phyloP scores from a whole-genome alignment of 1,284 basidiomycete genomes.

The Volvariella surrecta region DNA sequence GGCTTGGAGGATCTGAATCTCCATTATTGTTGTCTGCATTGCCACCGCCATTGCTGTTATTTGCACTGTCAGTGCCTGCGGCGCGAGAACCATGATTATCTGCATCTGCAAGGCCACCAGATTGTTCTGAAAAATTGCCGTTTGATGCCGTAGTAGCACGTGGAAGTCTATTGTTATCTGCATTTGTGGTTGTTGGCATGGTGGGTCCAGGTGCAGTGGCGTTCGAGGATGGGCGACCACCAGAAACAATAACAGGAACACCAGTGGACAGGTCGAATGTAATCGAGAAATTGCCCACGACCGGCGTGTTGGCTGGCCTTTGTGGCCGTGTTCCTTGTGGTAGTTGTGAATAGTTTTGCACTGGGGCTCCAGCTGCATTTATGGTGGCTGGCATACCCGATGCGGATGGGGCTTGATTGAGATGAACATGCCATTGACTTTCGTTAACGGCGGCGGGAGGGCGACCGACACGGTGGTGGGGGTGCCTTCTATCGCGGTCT shows the following conservation, averaged over 20 bases:
- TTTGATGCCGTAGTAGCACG: background rate
- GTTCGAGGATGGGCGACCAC: background rate
- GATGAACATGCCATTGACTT: no score
- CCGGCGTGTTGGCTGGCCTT: background rate
- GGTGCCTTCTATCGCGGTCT: constrained; percentile 48
- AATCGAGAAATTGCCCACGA: constrained; percentile 7
- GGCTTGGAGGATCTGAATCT: constrained; percentile 1
- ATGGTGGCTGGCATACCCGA: constrained; percentile 4
- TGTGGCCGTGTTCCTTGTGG: constrained; percentile 2
- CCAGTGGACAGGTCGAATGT: constrained; percentile 10
- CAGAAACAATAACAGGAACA: background rate
- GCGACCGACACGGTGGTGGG: constrained; percentile 36
- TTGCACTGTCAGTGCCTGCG: constrained; percentile 2
- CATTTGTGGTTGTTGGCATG: background rate
- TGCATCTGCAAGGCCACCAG: no score
- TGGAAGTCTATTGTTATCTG: background rate
- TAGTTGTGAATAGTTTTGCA: constrained; percentile 1
- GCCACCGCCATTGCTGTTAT: constrained; percentile 4
- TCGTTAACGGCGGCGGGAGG: no score
- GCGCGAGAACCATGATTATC: no score
- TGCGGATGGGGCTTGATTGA: constrained; percentile 6
- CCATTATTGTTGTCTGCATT: constrained; percentile 1
- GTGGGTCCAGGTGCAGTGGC: background rate
- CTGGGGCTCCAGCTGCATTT: background rate
- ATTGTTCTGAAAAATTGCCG: no score